Evolutionary conservation across 331 rosid genomes (phyloP).

Genomic region (Erythrophleum ivorense): DNA sequence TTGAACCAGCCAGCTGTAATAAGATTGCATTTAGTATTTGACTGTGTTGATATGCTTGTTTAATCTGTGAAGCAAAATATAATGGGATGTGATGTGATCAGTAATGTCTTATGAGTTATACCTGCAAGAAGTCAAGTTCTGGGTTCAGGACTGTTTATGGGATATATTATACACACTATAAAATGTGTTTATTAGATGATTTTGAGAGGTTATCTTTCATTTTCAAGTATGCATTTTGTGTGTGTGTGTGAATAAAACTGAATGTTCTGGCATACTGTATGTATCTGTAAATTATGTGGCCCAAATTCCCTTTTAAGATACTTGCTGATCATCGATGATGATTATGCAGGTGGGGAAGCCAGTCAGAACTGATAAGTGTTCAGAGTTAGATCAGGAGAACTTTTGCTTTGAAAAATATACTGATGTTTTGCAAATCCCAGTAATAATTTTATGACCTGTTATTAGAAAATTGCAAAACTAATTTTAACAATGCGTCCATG

Average conservation of each 20-base stretch:
- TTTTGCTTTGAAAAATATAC: not conserved
- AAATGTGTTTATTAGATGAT: not conserved
- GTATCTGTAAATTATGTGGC: not conserved
- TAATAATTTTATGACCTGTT: conserved; percentile 4
- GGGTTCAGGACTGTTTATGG: not conserved
- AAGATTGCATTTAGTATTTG: not conserved
- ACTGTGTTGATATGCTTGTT: conserved; percentile 7
- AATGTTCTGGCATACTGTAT: not conserved
- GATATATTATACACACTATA: not conserved
- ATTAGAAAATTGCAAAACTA: not conserved
- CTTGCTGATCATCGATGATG: conserved; percentile 17
- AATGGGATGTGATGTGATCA: not conserved
- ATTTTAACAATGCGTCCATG: not conserved
- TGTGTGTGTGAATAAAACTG: not conserved
- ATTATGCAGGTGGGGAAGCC: conserved; percentile 15
- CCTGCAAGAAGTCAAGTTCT: not conserved
- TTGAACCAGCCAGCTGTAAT: conserved; percentile 4
- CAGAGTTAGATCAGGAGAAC: not conserved
- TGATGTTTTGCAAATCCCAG: not conserved
- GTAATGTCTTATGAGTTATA: not conserved
- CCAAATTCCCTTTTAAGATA: not conserved
- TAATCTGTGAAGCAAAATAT: conserved; percentile 1
- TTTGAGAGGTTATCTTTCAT: not conserved
- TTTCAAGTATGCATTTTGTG: not conserved
- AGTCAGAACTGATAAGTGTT: not conserved